Percentiles rank a stretch among this genome's conserved stretches.
Evolutionary conservation across 768 basidiomycete species (phyloP).

Genomic region (Leccinum longicurvipes): DNA sequence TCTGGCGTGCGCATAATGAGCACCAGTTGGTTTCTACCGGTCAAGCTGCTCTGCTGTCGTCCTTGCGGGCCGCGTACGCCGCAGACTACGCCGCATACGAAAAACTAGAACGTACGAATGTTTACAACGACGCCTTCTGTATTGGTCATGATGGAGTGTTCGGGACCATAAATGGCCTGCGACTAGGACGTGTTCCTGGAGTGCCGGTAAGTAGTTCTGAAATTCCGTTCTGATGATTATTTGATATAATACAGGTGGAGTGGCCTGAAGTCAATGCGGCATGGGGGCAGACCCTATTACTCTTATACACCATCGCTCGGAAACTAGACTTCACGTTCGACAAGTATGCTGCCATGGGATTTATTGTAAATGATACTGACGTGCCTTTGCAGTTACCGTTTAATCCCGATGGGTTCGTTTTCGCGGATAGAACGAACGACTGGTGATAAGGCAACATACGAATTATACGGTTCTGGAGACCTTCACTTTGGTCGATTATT

Average conservation of each 20-base stretch:
- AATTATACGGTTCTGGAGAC: constrained; percentile 94
- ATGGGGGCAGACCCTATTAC: constrained; percentile 93
- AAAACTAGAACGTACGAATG: constrained; percentile 87
- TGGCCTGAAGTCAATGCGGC: constrained; percentile 99
- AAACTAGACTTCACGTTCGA: constrained; percentile 90
- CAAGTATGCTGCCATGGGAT: constrained; percentile 48
- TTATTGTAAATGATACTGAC: constrained; percentile 6
- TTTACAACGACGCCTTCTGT: constrained; percentile 94
- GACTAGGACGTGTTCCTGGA: constrained; percentile 82
- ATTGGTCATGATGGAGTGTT: constrained; percentile 94
- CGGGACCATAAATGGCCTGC: constrained; percentile 96
- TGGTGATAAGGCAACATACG: constrained; percentile 82
- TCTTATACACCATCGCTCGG: constrained; percentile 86
- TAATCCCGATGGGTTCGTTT: constrained; percentile 93
- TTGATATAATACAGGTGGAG: constrained; percentile 63
- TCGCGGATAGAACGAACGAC: constrained; percentile 83
- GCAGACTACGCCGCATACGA: constrained; percentile 75
- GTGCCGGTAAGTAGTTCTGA: constrained; percentile 56
- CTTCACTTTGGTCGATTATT: constrained; percentile 82
- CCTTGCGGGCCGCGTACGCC: constrained; percentile 73
- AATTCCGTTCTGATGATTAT: constrained; percentile 1
- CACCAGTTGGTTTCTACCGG: constrained; percentile 63
- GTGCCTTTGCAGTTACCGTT: constrained; percentile 60
- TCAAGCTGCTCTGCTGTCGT: constrained; percentile 66
- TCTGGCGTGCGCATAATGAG: constrained; percentile 78